Percentiles rank a stretch among this genome's conserved stretches.
These are phyloP conservation scores for Musa balbisiana DNA, from an alignment of 202 grass and related monocot species.

Conservation along the genomic window DNA sequence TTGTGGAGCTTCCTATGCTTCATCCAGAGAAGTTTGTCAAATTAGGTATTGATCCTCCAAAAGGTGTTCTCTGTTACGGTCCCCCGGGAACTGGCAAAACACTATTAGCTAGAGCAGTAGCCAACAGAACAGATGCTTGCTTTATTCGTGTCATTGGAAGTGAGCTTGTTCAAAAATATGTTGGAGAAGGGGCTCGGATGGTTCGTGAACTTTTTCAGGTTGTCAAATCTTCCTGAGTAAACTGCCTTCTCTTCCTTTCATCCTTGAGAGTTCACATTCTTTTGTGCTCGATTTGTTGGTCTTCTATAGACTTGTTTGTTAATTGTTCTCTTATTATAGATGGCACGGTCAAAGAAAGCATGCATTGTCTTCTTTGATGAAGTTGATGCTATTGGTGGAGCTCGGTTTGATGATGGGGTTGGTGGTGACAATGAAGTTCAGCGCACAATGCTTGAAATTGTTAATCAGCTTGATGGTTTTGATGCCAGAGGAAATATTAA, in stretches of 20 bases:
- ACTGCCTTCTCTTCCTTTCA: neutral
- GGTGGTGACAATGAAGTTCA: conserved; percentile 95
- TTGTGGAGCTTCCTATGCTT: conserved; percentile 96
- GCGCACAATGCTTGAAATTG: conserved; percentile 96
- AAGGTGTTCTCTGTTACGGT: conserved; percentile 89
- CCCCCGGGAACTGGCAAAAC: conserved; percentile 94
- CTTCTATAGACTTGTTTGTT: neutral
- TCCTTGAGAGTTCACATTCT: neutral
- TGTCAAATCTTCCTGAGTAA: conserved; percentile 1
- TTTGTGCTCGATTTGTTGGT: neutral
- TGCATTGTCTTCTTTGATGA: conserved; percentile 98
- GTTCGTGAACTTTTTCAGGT: conserved; percentile 95
- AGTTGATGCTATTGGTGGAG: conserved; percentile 95
- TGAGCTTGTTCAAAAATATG: conserved; percentile 88
- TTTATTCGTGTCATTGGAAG: conserved; percentile 97
- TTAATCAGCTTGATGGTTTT: conserved; percentile 96
- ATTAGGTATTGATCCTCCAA: conserved; percentile 87
- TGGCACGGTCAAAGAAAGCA: conserved; percentile 91
- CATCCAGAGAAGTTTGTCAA: conserved; percentile 98
- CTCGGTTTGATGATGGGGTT: conserved; percentile 96
- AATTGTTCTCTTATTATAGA: conserved; percentile 32
- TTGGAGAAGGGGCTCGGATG: conserved; percentile 86
- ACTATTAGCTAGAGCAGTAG: conserved; percentile 83
- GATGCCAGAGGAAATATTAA: conserved; percentile 95
- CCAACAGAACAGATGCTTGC: conserved; percentile 89